Evolutionary conservation across 768 basidiomycete species (phyloP), one percentile per base, ranked within the genome.

Genomic region (Megacollybia marginata): DNA sequence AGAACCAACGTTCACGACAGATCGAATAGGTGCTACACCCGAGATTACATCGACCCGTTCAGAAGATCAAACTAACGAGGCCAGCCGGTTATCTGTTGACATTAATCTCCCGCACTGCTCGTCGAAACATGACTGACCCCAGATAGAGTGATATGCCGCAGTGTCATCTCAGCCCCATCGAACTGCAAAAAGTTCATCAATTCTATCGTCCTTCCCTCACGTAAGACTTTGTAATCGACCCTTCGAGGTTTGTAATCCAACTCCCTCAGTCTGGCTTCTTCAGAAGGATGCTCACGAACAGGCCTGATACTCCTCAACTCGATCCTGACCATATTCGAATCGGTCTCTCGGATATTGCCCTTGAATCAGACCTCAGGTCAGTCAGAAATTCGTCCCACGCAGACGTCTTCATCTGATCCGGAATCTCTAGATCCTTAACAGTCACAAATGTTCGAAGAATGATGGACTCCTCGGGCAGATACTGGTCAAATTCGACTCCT

Each of bases 131-230:
- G n/a, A n/a, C n/a, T n/a, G n/a, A n/a, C n/a, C n/a, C n/a, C n/a
- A n/a, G n/a, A n/a, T n/a, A n/a, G n/a, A n/a, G n/a, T n/a, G n/a
- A n/a, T n/a, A n/a, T n/a, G n/a, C n/a, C n/a, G n/a, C n/a, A n/a
- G n/a, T n/a, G n/a, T n/a, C n/a, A n/a, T n/a, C n/a, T n/a, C n/a
- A n/a, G n/a, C n/a, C n/a, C n/a, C n/a, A n/a, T n/a, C 96, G 56
- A 98, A 99, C 67, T 98, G 94, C 83, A 99, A 99, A 65, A 99
- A 98, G 63, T 99, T 99, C 95, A 99, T 98, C 44, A 99, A 68
- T 62, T 99, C 96, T 52, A 95, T 95, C 0, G 92, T 93, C 65
- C 77, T 82, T 11, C 96, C 96, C 53, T 93, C 87, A 35, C 83
- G 79, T 50, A 99, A 70, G 9, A 93, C 96, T 53, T 82, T 72